Evolutionary conservation across 495 filamentous ascomycete genomes (phyloP).

Genomic region (Oleoguttula mirabilis): DNA sequence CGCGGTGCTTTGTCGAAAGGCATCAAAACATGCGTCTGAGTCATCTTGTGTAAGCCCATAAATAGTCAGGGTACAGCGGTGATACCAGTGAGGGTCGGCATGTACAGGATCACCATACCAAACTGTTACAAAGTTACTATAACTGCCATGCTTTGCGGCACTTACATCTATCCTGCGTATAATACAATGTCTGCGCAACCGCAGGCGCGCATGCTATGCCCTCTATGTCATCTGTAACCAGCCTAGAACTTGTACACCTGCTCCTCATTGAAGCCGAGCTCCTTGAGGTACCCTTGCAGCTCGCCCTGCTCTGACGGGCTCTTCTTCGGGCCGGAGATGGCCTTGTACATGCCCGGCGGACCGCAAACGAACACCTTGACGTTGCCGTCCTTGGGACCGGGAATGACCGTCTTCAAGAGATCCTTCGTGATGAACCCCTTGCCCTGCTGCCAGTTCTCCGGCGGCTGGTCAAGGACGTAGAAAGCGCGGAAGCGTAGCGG

Average conservation of each 20-base stretch:
- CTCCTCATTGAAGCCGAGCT: slow-evolving; percentile 80
- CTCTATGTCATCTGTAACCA: not conserved
- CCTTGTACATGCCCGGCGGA: slow-evolving; percentile 85
- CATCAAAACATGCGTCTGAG: too few relatives aligned
- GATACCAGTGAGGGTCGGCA: too few relatives aligned
- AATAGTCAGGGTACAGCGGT: too few relatives aligned
- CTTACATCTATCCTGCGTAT: too few relatives aligned
- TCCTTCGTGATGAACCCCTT: slow-evolving; percentile 79
- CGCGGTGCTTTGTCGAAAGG: too few relatives aligned
- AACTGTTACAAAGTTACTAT: too few relatives aligned
- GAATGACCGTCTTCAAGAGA: slow-evolving; percentile 79
- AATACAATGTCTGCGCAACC: too few relatives aligned
- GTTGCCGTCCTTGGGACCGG: slow-evolving; percentile 78
- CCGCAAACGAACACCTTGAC: slow-evolving; percentile 89
- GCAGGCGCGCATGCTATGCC: too few relatives aligned
- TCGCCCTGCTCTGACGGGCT: slow-evolving; percentile 88
- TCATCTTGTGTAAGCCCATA: too few relatives aligned
- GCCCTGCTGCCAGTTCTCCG: slow-evolving; percentile 60
- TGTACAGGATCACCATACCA: too few relatives aligned
- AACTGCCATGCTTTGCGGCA: too few relatives aligned
- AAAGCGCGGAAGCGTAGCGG: slow-evolving; percentile 87
- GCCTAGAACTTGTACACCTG: slow-evolving; percentile 95
- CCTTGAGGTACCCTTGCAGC: slow-evolving; percentile 68
- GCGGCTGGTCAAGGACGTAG: slow-evolving; percentile 80
- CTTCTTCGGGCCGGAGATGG: slow-evolving; percentile 78